phyloP scores from a whole-genome alignment of 495 filamentous ascomycete genomes.

The Hypoxylon perforatum region DNA sequence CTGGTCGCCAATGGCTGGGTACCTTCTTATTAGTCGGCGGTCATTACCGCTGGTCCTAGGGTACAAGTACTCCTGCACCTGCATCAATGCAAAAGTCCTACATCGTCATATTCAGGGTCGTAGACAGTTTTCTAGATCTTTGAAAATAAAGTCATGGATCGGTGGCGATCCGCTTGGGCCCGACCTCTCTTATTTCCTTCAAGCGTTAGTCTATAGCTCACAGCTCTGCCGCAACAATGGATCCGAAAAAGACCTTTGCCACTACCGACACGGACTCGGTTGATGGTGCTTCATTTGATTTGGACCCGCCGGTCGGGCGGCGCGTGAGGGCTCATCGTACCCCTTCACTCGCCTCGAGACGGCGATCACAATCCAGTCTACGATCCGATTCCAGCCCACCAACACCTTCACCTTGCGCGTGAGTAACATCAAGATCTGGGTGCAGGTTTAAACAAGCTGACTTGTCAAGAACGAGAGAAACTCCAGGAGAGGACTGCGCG shows the following conservation, averaged over 20 bases:
- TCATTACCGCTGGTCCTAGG: constrained; percentile 49
- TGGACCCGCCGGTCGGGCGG: constrained; percentile 42
- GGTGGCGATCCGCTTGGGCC: constrained; percentile 45
- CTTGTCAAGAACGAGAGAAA: constrained; percentile 53
- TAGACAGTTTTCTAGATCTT: constrained; percentile 44
- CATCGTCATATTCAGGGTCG: constrained; percentile 47
- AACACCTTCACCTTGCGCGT: constrained; percentile 47
- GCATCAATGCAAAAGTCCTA: constrained; percentile 49
- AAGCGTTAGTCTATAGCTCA: constrained; percentile 37
- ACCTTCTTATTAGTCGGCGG: constrained; percentile 40
- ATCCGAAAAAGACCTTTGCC: constrained; percentile 42
- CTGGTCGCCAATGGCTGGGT: constrained; percentile 47
- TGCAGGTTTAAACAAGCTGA: constrained; percentile 39
- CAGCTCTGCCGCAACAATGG: constrained; percentile 34
- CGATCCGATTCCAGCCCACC: constrained; percentile 34
- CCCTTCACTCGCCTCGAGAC: constrained; percentile 29
- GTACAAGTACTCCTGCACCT: constrained; percentile 45
- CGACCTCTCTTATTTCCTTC: constrained; percentile 41
- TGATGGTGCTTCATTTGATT: constrained; percentile 35
- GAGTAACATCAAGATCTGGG: constrained; percentile 30
- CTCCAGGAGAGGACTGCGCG: constrained; percentile 56
- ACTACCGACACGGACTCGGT: constrained; percentile 38
- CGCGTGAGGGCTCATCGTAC: constrained; percentile 20
- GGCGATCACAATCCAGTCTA: constrained; percentile 38
- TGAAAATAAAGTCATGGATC: constrained; percentile 50